Conservation (phyloP, 2,329 filamentous ascomycete genomes). For the Triangularia verruculosa region DNA sequence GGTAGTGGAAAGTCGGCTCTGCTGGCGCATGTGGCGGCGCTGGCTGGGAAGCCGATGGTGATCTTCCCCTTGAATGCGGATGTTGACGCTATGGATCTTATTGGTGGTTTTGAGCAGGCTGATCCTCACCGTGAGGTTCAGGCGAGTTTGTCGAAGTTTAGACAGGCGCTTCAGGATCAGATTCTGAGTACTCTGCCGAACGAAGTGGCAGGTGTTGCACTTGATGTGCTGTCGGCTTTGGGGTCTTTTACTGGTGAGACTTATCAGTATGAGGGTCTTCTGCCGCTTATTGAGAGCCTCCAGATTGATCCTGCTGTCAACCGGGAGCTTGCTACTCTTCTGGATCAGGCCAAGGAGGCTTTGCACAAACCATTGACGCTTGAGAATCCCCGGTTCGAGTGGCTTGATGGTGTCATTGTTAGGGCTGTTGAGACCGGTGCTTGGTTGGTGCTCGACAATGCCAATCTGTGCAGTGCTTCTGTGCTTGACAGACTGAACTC, state of each 20-base stretch:
- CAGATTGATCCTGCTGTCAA: constrained; percentile 41
- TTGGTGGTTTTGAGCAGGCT: constrained; percentile 94
- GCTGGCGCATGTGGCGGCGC: constrained; percentile 74
- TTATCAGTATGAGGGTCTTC: constrained; percentile 38
- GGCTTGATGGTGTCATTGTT: constrained; percentile 90
- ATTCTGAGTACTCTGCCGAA: constrained; percentile 49
- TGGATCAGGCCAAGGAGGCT: constrained; percentile 49
- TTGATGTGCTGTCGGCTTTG: constrained; percentile 52
- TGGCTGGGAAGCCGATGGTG: constrained; percentile 71
- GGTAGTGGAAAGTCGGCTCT: constrained; percentile 84
- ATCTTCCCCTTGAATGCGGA: constrained; percentile 91
- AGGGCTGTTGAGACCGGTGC: constrained; percentile 80
- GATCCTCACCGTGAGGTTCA: constrained; percentile 74
- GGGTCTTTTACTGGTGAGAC: constrained; percentile 40
- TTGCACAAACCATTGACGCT: constrained; percentile 54
- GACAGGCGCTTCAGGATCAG: constrained; percentile 44
- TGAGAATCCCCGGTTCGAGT: constrained; percentile 82
- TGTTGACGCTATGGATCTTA: constrained; percentile 93
- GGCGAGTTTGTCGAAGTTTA: constrained; percentile 46
- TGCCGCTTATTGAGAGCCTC: constrained; percentile 40
- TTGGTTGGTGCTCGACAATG: constrained; percentile 95
- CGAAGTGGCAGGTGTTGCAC: constrained; percentile 44
- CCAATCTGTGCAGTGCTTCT: constrained; percentile 92
- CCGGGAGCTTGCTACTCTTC: constrained; percentile 45
- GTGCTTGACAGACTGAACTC: constrained; percentile 95